Conservation (phyloP, 306 rosid genomes). For the Prinsepia uniflora region DNA sequence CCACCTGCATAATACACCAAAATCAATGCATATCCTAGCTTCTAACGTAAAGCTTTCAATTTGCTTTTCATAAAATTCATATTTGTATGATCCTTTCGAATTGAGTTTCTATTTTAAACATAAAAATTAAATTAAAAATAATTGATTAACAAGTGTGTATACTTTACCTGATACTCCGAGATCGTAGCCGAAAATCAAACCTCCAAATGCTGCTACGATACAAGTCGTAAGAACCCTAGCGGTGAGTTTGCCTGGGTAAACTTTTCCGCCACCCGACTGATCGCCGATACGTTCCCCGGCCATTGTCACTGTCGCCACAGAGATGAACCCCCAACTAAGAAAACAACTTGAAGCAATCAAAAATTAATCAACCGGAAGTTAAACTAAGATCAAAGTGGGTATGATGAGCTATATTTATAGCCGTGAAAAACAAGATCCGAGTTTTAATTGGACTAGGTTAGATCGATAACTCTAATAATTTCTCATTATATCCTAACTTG, state of each 20-base stretch:
- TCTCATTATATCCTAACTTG: no score
- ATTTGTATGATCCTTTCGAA: no score
- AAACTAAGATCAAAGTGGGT: no score
- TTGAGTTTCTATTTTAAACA: no score
- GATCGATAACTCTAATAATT: no score
- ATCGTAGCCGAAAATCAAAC: slow-evolving; percentile 79
- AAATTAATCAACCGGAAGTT: background rate
- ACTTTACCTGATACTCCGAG: slow-evolving; percentile 72
- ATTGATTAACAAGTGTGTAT: background rate
- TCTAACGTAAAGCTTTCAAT: background rate
- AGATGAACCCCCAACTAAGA: background rate
- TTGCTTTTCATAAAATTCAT: background rate
- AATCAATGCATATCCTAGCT: background rate
- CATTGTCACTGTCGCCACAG: slow-evolving; percentile 7
- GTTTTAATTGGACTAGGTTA: no score
- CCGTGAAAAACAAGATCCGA: no score
- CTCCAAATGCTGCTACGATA: slow-evolving; percentile 61
- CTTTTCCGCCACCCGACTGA: slow-evolving; percentile 7
- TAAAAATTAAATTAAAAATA: background rate
- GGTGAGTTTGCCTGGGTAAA: slow-evolving; percentile 54
- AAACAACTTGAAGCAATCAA: background rate
- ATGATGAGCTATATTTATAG: no score
- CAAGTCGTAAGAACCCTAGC: slow-evolving; percentile 48
- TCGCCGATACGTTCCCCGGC: slow-evolving; percentile 24
- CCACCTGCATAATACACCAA: slow-evolving; percentile 45